Conservation (phyloP, 352 stramenopile species). For the Globisporangium viniferum region DNA sequence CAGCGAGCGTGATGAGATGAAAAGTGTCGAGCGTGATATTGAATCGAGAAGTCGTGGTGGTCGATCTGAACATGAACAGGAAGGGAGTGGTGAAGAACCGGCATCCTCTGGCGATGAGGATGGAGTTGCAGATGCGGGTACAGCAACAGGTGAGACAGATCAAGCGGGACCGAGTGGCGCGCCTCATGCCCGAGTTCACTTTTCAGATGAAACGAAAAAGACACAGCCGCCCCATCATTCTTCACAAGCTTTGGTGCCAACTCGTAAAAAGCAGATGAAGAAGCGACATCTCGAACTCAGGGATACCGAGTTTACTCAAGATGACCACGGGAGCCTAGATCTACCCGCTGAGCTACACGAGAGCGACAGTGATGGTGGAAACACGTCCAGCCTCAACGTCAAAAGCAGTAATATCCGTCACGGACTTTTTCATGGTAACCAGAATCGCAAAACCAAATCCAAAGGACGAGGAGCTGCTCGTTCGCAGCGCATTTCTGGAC, state of each 20-base stretch:
- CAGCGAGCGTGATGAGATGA: background rate
- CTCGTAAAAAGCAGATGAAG: background rate
- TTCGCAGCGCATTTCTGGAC: background rate
- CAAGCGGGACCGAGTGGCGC: background rate
- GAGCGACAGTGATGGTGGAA: background rate
- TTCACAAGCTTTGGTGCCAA: background rate
- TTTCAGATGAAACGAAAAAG: background rate
- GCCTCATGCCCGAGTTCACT: background rate
- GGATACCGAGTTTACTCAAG: background rate
- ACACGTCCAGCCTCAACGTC: background rate
- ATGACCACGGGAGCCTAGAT: background rate
- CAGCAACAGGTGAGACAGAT: background rate
- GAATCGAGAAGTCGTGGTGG: background rate
- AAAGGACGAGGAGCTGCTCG: background rate
- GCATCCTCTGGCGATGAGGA: background rate
- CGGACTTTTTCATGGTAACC: background rate
- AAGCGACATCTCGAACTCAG: background rate
- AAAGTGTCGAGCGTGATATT: background rate
- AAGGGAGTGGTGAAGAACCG: background rate
- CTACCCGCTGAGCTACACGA: background rate
- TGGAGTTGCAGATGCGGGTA: background rate
- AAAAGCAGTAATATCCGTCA: background rate
- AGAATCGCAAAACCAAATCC: background rate
- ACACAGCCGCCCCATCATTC: background rate
- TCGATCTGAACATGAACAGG: background rate